Conservation (phyloP, 2,329 filamentous ascomycete genomes). For the Microdochium bolleyi region DNA sequence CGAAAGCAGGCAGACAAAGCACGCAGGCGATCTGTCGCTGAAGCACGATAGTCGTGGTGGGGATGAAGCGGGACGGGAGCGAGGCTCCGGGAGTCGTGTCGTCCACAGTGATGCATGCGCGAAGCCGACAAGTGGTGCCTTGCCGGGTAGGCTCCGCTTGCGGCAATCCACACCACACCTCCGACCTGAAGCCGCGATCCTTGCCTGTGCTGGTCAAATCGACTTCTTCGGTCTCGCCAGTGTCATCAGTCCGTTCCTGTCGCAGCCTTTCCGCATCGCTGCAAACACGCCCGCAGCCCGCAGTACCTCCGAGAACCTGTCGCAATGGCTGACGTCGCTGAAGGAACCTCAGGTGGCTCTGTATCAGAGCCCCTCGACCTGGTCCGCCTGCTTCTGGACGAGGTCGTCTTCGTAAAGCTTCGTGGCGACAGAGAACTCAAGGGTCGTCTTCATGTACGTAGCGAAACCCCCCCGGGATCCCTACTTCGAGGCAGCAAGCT, state of each 20-base stretch:
- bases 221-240: neutral
- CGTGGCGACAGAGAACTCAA: slow-evolving; percentile 93
- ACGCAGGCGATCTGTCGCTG: neutral
- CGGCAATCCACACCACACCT: no score
- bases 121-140: no score
- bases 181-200: no score
- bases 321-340: slow-evolving; percentile 76
- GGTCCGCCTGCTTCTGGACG: slow-evolving; percentile 87
- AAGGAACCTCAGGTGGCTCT: slow-evolving; percentile 62
- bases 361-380: slow-evolving; percentile 92
- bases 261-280: neutral
- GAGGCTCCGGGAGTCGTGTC: neutral
- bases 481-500: slow-evolving; percentile 5
- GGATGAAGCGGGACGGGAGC: neutral
- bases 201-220: no score
- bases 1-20: slow-evolving; percentile 1
- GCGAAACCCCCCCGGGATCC: slow-evolving; percentile 21
- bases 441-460: slow-evolving; percentile 86
- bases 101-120: neutral
- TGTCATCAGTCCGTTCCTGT: neutral
- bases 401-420: slow-evolving; percentile 95
- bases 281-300: neutral
- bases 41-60: slow-evolving; percentile 2
- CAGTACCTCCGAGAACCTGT: neutral
- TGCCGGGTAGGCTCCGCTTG: no score